These are phyloP conservation scores for Termitomyces sp. DNA, from an alignment of 768 basidiomycete genomes.

Conservation along the genomic window DNA sequence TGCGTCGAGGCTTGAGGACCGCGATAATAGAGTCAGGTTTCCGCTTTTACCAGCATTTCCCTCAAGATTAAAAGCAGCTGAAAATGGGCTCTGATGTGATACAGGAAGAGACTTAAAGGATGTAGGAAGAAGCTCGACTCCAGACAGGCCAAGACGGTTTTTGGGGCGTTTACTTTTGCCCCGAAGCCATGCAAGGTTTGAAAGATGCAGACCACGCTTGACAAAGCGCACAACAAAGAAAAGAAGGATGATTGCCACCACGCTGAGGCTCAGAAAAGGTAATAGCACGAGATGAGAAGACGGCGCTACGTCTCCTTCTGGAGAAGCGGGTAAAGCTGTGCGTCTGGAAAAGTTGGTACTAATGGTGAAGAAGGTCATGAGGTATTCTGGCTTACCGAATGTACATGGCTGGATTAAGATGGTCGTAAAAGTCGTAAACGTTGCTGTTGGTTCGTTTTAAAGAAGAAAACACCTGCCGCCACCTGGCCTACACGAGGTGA, in stretches of 20 bases:
- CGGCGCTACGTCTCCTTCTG: slow-evolving; percentile 2
- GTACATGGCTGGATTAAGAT: slow-evolving; percentile 7
- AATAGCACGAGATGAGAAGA: slow-evolving; percentile 11
- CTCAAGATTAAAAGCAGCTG: slow-evolving; percentile 11
- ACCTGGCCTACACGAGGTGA: slow-evolving; percentile 14
- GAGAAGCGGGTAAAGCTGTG: slow-evolving; percentile 8
- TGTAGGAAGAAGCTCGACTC: slow-evolving; percentile 17
- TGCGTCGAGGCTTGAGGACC: slow-evolving; percentile 17
- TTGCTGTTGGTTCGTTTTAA: slow-evolving; percentile 8
- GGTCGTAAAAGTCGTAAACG: slow-evolving; percentile 11
- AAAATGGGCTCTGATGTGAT: slow-evolving; percentile 9
- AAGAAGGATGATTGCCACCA: slow-evolving; percentile 10
- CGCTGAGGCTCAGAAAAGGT: slow-evolving; percentile 12
- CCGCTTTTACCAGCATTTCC: slow-evolving; percentile 14
- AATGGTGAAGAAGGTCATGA: not conserved
- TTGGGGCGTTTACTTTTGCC: slow-evolving; percentile 15
- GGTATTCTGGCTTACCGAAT: slow-evolving; percentile 7
- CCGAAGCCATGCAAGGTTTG: slow-evolving; percentile 15
- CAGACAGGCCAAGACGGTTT: slow-evolving; percentile 12
- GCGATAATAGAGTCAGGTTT: slow-evolving; percentile 10
- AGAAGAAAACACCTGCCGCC: slow-evolving; percentile 8
- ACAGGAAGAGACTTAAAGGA: slow-evolving; percentile 13
- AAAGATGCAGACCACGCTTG: slow-evolving; percentile 11
- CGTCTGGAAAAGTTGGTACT: slow-evolving; percentile 7
- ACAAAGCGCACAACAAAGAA: slow-evolving; percentile 13